Conservation (phyloP, 2,329 filamentous ascomycete genomes). For the Aaosphaeria arxii region DNA sequence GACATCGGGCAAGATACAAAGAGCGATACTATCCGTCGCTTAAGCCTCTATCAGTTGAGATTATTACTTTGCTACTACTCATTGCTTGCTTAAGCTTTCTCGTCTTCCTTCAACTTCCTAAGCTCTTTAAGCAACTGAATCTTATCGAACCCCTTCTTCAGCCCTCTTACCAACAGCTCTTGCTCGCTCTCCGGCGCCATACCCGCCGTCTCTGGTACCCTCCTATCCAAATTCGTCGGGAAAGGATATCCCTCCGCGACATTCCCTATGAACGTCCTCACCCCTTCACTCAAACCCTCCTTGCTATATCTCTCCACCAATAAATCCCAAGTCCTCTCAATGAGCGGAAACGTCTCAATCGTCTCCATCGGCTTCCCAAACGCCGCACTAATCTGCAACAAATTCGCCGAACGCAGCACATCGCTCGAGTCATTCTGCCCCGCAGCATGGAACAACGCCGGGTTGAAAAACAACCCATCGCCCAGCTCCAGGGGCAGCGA, state of each 20-base stretch:
- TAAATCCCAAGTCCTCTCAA: slow-evolving; percentile 46
- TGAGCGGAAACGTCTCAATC: slow-evolving; percentile 51
- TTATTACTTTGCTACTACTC: too few species aligned
- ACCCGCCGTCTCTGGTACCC: slow-evolving; percentile 54
- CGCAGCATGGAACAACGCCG: slow-evolving; percentile 61
- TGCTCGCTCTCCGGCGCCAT: slow-evolving; percentile 63
- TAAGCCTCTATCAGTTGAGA: too few species aligned
- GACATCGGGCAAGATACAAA: too few species aligned
- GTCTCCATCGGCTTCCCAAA: slow-evolving; percentile 65
- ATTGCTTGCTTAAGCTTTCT: slow-evolving; percentile 3
- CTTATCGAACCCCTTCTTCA: slow-evolving; percentile 43
- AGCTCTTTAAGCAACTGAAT: slow-evolving; percentile 43
- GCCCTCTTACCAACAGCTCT: slow-evolving; percentile 46
- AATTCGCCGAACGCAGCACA: slow-evolving; percentile 57
- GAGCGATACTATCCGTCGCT: too few species aligned
- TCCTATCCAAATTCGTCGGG: slow-evolving; percentile 59
- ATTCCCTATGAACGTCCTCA: slow-evolving; percentile 49
- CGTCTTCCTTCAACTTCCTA: slow-evolving; percentile 36
- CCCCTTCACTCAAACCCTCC: slow-evolving; percentile 40
- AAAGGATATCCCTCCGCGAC: slow-evolving; percentile 61
- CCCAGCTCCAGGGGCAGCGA: slow-evolving; percentile 53
- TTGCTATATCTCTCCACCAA: slow-evolving; percentile 31
- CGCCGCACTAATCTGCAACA: slow-evolving; percentile 60
- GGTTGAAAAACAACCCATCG: slow-evolving; percentile 64
- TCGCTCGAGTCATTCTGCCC: slow-evolving; percentile 53